Evolutionary conservation across 2,329 filamentous ascomycete genomes (phyloP).

Genomic region (Xylariomycetidae sp.): DNA sequence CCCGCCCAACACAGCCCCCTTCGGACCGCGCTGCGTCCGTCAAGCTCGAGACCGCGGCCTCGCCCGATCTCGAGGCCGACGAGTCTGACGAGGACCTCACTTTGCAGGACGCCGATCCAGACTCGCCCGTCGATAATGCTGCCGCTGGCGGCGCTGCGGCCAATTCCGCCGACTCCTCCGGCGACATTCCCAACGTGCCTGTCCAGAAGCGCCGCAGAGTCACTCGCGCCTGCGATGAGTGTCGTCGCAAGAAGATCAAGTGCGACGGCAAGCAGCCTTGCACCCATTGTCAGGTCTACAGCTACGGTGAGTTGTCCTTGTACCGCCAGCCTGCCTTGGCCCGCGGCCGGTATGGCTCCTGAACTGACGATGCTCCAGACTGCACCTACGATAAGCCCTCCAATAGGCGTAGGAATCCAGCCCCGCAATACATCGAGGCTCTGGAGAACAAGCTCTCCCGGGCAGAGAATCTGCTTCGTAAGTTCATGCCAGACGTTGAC

Average conservation of each 20-base stretch:
- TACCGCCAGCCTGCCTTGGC: constrained; percentile 1
- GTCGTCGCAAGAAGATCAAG: constrained; percentile 80
- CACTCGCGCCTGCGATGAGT: constrained; percentile 70
- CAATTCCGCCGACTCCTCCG: constrained; percentile 17
- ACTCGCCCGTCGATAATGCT: constrained; percentile 35
- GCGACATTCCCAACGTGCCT: constrained; percentile 42
- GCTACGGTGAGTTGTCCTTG: constrained; percentile 75
- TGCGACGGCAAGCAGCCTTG: constrained; percentile 83
- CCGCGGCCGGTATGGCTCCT: neutral
- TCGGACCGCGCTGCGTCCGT: constrained; percentile 19
- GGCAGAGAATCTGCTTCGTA: constrained; percentile 71
- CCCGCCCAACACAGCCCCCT: constrained; percentile 21
- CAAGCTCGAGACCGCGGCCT: constrained; percentile 25
- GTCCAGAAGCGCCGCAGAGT: constrained; percentile 73
- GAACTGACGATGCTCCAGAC: constrained; percentile 46
- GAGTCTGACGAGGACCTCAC: constrained; percentile 29
- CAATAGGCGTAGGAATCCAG: constrained; percentile 82
- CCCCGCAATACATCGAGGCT: constrained; percentile 88
- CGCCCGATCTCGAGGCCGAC: constrained; percentile 31
- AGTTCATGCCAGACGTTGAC: constrained; percentile 77
- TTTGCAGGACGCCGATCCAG: constrained; percentile 12
- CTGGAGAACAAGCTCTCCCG: constrained; percentile 77
- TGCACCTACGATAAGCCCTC: constrained; percentile 95
- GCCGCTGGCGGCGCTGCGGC: constrained; percentile 22
- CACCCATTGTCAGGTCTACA: constrained; percentile 96